These are phyloP conservation scores for Turnera subulata DNA, from an alignment of 345 rosid genomes.

Conservation along the genomic window DNA sequence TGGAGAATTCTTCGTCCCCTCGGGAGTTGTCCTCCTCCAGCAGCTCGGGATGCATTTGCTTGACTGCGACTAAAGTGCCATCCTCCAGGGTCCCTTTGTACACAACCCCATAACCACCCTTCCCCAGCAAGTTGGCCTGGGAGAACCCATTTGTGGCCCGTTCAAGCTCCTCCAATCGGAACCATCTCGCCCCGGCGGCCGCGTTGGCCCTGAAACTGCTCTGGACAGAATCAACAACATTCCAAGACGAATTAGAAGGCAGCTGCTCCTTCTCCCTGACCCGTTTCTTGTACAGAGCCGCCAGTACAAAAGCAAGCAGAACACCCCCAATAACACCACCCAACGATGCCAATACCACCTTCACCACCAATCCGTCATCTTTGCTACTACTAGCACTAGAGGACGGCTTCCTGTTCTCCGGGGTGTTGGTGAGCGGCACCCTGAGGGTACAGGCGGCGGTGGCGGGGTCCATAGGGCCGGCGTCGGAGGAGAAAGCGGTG, in stretches of 20 bases:
- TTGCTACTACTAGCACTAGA: slow-evolving; percentile 2
- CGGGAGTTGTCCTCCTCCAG: neutral
- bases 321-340: slow-evolving; percentile 45
- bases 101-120: neutral
- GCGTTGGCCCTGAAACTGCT: neutral
- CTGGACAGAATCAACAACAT: no score
- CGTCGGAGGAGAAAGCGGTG: slow-evolving; percentile 39
- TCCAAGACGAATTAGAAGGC: no score
- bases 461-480: slow-evolving; percentile 34
- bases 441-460: slow-evolving; percentile 47
- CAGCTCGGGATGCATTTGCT: no score
- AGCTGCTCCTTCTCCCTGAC: neutral
- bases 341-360: slow-evolving; percentile 19
- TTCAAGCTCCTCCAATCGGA: neutral
- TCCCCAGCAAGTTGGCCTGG: neutral
- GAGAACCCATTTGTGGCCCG: neutral
- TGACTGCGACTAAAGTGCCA: neutral
- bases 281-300: slow-evolving; percentile 29
- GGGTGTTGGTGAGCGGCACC: slow-evolving; percentile 29
- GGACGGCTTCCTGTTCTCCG: neutral
- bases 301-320: slow-evolving; percentile 23
- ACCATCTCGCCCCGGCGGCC: neutral
- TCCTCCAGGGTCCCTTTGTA: neutral
- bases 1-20: neutral
- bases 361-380: slow-evolving; percentile 9